Evolutionary conservation across 495 filamentous ascomycete genomes (phyloP), one percentile per base, ranked within the genome.

Genomic region (Neurospora sp.): DNA sequence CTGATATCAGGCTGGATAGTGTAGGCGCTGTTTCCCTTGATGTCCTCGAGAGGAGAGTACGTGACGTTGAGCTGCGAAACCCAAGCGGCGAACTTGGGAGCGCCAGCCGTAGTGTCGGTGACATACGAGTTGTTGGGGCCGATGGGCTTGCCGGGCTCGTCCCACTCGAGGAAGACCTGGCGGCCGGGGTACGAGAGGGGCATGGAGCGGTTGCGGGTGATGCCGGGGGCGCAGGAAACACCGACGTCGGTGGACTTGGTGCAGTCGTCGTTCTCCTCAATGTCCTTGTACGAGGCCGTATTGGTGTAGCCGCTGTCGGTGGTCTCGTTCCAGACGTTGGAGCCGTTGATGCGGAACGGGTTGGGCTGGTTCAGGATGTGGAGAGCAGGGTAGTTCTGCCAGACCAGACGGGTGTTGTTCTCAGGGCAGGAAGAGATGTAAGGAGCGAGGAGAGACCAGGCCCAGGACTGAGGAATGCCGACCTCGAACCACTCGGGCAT

Each of bases 321-420:
- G 1, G 84, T 86, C 80, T 91, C 91, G 71, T 86, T 85, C 73
- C 83, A 83, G 27, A 82, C 85, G 42, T 84, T 85, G 71, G 85
- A 80, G 39, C 87, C 87, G 71, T 89, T 88, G 77, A 86, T 77
- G 14, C 88, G 87, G 71, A 87, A 86, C 44, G 89, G 86, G 80
- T 93, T 95, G 4, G 92, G 90, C 74, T 96, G 89, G 83, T 96
- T 95, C 69, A 91, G 81, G 73, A 97, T 88, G 73, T 84, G 80
- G 5, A 97, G 85, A 0, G 85, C 86, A 0, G 94, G 94, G 85
- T 94, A 97, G 82, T 97, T 97, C 79, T 97, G 91, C 93, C 94
- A 97, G 12, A 89, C 84, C 42, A 97, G 83, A 5, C 91, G 87
- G 4, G 93, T 97, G 75, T 90, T 88, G 75, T 91, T 89, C 69